These are phyloP conservation scores for Candolleomyces efflorescens DNA, from an alignment of 768 basidiomycete species.

Conservation along the genomic window DNA sequence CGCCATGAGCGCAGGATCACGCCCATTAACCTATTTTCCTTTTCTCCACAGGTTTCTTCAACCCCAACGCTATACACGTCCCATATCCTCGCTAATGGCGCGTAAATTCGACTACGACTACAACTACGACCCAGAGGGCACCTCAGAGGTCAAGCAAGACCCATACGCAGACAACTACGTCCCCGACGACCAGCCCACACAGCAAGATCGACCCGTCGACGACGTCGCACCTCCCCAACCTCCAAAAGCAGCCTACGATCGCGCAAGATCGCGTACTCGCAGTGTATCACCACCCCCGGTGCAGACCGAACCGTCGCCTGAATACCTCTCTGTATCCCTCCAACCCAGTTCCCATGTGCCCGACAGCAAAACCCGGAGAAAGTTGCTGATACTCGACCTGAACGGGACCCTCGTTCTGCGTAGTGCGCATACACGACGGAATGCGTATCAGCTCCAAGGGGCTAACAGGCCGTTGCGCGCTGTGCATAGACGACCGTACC, in stretches of 20 bases:
- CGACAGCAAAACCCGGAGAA: constrained; percentile 34
- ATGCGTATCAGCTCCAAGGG: constrained; percentile 20
- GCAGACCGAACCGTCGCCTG: constrained; percentile 20
- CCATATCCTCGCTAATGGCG: neutral
- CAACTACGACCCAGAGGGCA: constrained; percentile 22
- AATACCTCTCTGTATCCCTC: constrained; percentile 28
- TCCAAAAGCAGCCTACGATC: neutral
- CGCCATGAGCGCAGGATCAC: too few relatives aligned
- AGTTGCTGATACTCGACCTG: constrained; percentile 71
- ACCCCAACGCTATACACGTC: too few relatives aligned
- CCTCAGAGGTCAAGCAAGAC: constrained; percentile 12
- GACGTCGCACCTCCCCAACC: neutral
- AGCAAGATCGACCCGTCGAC: neutral
- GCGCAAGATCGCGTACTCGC: neutral
- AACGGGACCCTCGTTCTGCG: constrained; percentile 73
- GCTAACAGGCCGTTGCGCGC: constrained; percentile 27
- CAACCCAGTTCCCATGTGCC: constrained; percentile 23
- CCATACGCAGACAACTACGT: constrained; percentile 17
- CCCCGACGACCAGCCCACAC: neutral
- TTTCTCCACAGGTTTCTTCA: too few relatives aligned
- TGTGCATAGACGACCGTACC: constrained; percentile 62
- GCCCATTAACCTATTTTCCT: too few relatives aligned
- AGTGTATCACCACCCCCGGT: constrained; percentile 7
- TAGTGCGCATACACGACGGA: constrained; percentile 31
- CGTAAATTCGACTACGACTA: constrained; percentile 17